Conservation (phyloP, 441 rosid genomes). For the Heliophila coronopifolia region DNA sequence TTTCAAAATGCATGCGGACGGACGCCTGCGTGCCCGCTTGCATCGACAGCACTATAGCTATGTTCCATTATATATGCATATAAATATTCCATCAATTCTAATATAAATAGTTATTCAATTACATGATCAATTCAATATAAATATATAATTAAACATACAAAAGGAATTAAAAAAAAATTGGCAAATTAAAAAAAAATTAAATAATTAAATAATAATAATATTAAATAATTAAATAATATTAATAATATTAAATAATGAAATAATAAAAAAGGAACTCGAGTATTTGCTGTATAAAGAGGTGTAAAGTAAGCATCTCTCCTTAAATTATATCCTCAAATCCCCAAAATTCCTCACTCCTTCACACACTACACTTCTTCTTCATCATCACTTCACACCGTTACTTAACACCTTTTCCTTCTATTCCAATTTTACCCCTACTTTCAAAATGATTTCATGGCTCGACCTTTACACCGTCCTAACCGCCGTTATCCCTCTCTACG, state of each 20-base stretch:
- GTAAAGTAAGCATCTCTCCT: constrained; percentile 26
- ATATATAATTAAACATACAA: no score
- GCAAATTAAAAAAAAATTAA: background rate
- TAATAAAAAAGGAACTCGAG: constrained; percentile 8
- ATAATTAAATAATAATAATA: background rate
- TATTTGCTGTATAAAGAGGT: constrained; percentile 32
- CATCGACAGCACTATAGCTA: no score
- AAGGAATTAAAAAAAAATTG: no score
- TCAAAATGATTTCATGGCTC: constrained; percentile 45
- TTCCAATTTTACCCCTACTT: background rate
- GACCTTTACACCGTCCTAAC: constrained; percentile 59
- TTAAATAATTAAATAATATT: background rate
- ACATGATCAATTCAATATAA: no score
- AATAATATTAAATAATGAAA: background rate
- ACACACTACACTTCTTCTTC: constrained; percentile 19
- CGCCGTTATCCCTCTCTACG: constrained; percentile 64
- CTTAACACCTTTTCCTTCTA: background rate
- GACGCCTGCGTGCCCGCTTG: no score
- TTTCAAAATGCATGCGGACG: no score
- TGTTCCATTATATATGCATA: no score
- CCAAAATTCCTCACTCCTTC: constrained; percentile 24
- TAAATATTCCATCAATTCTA: no score
- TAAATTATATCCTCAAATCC: constrained; percentile 29
- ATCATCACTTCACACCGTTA: constrained; percentile 14
- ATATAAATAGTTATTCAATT: no score